Conservation (phyloP, 768 basidiomycete genomes). For the Crassisporium funariophilum region DNA sequence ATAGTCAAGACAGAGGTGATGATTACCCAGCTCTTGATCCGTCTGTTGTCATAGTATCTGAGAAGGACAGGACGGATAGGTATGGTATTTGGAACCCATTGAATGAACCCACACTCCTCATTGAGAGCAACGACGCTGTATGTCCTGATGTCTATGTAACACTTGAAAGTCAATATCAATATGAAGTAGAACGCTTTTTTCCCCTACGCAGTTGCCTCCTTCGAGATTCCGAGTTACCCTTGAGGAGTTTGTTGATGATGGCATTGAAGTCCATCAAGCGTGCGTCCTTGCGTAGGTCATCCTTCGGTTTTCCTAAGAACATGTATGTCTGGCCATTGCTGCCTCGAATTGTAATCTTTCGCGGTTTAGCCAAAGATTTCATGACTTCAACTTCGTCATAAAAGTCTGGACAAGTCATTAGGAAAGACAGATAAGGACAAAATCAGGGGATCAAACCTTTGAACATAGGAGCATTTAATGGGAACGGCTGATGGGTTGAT, state of each 20-base stretch:
- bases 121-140: constrained; percentile 99
- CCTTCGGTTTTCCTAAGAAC: constrained; percentile 96
- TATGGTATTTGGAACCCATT: constrained; percentile 96
- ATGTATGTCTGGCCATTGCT: constrained; percentile 83
- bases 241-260: constrained; percentile 95
- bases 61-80: constrained; percentile 77
- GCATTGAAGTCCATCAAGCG: constrained; percentile 97
- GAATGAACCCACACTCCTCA: constrained; percentile 95
- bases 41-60: constrained; percentile 60
- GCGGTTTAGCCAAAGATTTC: constrained; percentile 87
- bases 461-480: constrained; percentile 74
- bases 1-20: neutral
- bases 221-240: constrained; percentile 91
- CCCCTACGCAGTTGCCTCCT: constrained; percentile 88
- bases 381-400: constrained; percentile 86
- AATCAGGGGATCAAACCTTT: constrained; percentile 46
- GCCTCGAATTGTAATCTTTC: constrained; percentile 84
- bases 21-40: constrained; percentile 45
- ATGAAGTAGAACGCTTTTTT: too few relatives aligned
- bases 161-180: constrained; percentile 34
- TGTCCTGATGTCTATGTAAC: constrained; percentile 78
- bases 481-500: constrained; percentile 80
- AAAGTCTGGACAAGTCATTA: constrained; percentile 53
- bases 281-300: constrained; percentile 96
- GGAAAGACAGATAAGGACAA: neutral